Base-by-base conservation (phyloP, 1,284 basidiomycete genomes). In the Ustilago xerochloae region DNA sequence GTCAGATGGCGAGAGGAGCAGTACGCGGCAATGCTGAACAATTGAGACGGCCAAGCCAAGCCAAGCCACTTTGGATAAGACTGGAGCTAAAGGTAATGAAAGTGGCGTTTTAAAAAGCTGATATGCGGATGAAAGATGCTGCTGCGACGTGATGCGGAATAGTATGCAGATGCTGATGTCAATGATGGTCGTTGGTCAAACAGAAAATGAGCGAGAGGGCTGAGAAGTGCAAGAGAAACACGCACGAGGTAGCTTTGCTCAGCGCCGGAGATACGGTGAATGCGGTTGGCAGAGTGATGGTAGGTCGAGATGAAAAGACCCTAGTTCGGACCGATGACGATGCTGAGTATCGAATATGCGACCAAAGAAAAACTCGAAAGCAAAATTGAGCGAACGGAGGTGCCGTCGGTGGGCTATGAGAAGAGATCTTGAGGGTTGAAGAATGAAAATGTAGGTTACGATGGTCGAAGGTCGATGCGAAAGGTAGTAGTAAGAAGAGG, bases 151-250 rank as follows among this genome's bases (percentile, higher is more conserved):
- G 28, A 32, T 29, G 47, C 47, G 29, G 9, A 30, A 46, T 16
- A 38, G 29, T 55, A 56, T 60, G 63, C 56, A 59, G 63, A 54
- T 59, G 63, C 56, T 48, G 33, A 33, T 12, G 22, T 38, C 18
- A 26, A 26, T 13, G 46, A 30, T 29, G 30, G 12, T 24, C 16
- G 38, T 41, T 4, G 51, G 16, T 30, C 20, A 24, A 43, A n/a
- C 32, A 32, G 24, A 33, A 18, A n/a, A 18, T 24, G 47, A 35
- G 30, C 41, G 28, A 29, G 28, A 18, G 7, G 46, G 28, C 24
- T 12, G 39, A 46, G 50, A 35, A 51, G 24, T 24, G 35, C 28
- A 24, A 20, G 35, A 51, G 33, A 16, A 8, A 51, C 49, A 33
- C 35, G 49, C 49, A 28, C n/a, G n/a, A n/a, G n/a, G n/a, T n/a